These are phyloP conservation scores for Scorias spongiosa DNA, from an alignment of 2,329 filamentous ascomycete genomes.

Conservation along the genomic window DNA sequence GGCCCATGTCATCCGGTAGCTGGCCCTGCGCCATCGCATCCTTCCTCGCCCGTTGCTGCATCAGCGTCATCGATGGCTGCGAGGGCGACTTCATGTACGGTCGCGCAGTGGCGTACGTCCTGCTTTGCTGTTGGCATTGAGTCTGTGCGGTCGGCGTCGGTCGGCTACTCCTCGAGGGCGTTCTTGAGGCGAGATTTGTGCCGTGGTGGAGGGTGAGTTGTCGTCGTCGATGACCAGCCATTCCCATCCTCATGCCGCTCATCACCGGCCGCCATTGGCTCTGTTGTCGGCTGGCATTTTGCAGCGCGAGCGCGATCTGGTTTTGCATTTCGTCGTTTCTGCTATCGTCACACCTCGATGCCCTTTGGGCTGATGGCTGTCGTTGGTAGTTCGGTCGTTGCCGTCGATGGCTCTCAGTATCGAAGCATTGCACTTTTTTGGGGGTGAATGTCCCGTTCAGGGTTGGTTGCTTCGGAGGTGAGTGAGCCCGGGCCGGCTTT, in stretches of 20 bases:
- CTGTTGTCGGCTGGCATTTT: too few relatives aligned
- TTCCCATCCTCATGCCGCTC: too few relatives aligned
- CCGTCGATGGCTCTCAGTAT: background rate
- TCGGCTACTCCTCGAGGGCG: background rate
- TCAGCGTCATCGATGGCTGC: conserved; percentile 25
- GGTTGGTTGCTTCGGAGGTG: too few relatives aligned
- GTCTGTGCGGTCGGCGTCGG: background rate
- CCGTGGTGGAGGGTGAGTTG: too few relatives aligned
- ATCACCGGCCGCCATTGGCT: too few relatives aligned
- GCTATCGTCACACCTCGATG: too few relatives aligned
- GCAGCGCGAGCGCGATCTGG: too few relatives aligned
- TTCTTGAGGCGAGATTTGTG: background rate
- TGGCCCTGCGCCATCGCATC: conserved; percentile 16
- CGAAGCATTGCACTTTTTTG: background rate
- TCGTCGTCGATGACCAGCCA: too few relatives aligned
- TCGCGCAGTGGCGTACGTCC: background rate
- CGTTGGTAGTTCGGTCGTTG: too few relatives aligned
- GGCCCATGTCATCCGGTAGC: conserved; percentile 26
- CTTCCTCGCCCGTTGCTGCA: conserved; percentile 18
- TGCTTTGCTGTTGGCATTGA: background rate
- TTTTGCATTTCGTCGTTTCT: too few relatives aligned
- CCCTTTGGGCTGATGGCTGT: too few relatives aligned
- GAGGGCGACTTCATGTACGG: conserved; percentile 14
- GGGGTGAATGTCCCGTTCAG: background rate
- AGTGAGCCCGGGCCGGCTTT: background rate